phyloP scores from a whole-genome alignment of 225 moss, liverwort and hornwort species.

The Straminergon stramineum region DNA sequence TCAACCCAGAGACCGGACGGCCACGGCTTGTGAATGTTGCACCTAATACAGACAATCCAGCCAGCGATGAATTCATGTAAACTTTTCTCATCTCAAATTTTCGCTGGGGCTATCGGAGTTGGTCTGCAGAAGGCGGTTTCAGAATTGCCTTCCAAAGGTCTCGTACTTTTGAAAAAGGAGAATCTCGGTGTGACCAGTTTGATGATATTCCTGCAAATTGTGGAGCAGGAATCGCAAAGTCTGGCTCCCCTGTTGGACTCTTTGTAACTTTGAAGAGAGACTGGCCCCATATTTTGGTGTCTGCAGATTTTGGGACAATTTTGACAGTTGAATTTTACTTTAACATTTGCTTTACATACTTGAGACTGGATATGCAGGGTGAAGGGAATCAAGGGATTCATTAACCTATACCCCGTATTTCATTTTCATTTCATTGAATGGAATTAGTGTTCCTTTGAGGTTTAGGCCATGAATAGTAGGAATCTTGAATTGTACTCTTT shows the following conservation, averaged over 20 bases:
- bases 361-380: not conserved
- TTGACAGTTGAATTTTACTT: not conserved
- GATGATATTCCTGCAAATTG: not conserved
- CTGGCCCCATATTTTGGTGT: not conserved
- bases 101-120: not conserved
- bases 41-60: not conserved
- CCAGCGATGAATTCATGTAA: conserved; percentile 21
- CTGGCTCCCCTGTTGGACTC: not conserved
- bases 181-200: not conserved
- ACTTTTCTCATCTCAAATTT: not conserved
- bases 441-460: not conserved
- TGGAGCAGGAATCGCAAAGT: not conserved
- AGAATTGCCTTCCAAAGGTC: not conserved
- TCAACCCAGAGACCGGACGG: conserved; percentile 61
- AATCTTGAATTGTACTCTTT: not conserved
- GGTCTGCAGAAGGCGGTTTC: not conserved
- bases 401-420: not conserved
- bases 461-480: too few relatives aligned
- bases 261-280: not conserved
- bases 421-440: not conserved
- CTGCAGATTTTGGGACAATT: not conserved
- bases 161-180: not conserved
- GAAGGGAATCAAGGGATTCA: too few relatives aligned
- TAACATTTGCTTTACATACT: not conserved
- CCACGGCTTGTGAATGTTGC: conserved; percentile 66